phyloP scores from a whole-genome alignment of 2,329 filamentous ascomycete genomes.

The Fusarium sacchari region DNA sequence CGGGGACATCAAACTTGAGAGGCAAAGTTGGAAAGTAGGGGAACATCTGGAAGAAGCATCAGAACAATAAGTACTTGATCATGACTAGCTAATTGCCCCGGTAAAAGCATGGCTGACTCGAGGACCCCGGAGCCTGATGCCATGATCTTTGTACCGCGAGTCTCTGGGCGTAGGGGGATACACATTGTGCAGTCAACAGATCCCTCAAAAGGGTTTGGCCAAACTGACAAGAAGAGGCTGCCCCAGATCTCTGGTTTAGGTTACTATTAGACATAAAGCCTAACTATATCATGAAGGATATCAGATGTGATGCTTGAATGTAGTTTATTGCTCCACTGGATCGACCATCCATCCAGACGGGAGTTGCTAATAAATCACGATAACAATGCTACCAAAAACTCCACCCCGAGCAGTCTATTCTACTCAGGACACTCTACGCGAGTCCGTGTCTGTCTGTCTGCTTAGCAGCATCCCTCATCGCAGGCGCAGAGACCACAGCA shows the following conservation, averaged over 20 bases:
- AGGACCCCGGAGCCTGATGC: not conserved
- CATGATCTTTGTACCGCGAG: not conserved
- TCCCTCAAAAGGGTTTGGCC: not conserved
- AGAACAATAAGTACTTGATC: not conserved
- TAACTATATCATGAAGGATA: not conserved
- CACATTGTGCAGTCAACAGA: not conserved
- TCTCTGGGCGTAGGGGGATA: not conserved
- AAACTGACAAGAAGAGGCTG: not conserved
- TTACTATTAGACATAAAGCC: not conserved
- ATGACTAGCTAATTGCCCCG: not conserved
- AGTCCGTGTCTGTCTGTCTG: not conserved
- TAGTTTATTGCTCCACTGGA: conserved; percentile 10
- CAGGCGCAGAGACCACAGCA: conserved; percentile 59
- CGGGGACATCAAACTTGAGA: not conserved
- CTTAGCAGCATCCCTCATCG: conserved; percentile 55
- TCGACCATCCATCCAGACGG: not conserved
- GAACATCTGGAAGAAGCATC: not conserved
- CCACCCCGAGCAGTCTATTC: conserved; percentile 5
- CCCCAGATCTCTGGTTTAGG: not conserved
- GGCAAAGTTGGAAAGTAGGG: not conserved
- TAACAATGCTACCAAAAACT: conserved; percentile 27
- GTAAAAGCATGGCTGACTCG: not conserved
- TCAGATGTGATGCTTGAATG: not conserved
- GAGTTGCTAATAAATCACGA: conserved; percentile 20
- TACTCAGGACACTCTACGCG: not conserved